phyloP scores from a whole-genome alignment of 73 alveolate genomes.

The Paramecium pentaurelia region DNA sequence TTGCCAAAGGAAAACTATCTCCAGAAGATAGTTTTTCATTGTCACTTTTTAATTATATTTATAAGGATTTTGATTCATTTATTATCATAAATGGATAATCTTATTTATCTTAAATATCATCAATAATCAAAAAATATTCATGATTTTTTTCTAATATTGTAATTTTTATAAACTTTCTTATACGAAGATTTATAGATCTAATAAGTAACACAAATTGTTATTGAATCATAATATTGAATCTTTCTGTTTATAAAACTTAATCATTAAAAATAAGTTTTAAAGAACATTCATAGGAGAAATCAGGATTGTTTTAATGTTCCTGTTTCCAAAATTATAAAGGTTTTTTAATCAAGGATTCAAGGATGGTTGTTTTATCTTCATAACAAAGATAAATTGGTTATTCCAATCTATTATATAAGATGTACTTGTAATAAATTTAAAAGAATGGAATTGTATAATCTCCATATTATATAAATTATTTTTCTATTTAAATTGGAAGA shows the following conservation, averaged over 20 bases:
- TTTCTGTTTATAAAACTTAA: neutral
- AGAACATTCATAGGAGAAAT: neutral
- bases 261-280: neutral
- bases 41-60: neutral
- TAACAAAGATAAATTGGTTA: neutral
- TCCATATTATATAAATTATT: neutral
- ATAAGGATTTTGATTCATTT: neutral
- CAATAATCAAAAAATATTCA: neutral
- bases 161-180: neutral
- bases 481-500: neutral
- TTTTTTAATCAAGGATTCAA: neutral
- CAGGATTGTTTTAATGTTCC: neutral
- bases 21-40: neutral
- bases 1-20: neutral
- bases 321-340: neutral
- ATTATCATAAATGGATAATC: neutral
- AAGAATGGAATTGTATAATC: neutral
- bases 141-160: neutral
- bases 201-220: neutral
- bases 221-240: neutral
- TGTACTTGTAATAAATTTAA: neutral
- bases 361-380: neutral
- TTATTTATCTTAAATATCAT: neutral
- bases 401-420: neutral
- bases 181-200: neutral